phyloP scores from a whole-genome alignment of 192 early-diverging fungal genomes.

The Backusella morwellensis region DNA sequence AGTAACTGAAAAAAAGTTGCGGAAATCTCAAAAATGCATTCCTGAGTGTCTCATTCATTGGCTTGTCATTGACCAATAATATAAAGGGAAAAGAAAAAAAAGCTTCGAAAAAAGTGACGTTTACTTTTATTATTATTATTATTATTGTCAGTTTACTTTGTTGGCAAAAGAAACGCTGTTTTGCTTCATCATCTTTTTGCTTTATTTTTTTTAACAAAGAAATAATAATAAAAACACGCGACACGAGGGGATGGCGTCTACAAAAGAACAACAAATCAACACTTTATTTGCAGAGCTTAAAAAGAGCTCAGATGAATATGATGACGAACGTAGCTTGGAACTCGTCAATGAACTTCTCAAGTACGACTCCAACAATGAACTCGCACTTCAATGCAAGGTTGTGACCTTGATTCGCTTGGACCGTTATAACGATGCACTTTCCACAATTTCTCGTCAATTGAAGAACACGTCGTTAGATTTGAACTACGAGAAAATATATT shows the following conservation, averaged over 20 bases:
- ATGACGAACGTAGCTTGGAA: constrained; percentile 52
- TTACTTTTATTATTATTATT: background rate
- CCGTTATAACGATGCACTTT: constrained; percentile 52
- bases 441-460: constrained; percentile 41
- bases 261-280: constrained; percentile 18
- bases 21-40: background rate
- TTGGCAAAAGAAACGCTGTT: background rate
- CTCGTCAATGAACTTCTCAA: constrained; percentile 52
- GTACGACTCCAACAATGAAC: constrained; percentile 42
- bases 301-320: constrained; percentile 23
- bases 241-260: constrained; percentile 4
- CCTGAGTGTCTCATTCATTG: background rate
- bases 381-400: constrained; percentile 57
- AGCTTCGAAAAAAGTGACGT: background rate
- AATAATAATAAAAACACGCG: background rate
- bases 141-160: too few relatives aligned
- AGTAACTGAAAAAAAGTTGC: too few relatives aligned
- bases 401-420: constrained; percentile 56
- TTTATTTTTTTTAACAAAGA: background rate
- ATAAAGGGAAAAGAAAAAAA: background rate
- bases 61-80: background rate
- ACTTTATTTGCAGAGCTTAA: constrained; percentile 13
- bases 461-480: constrained; percentile 36
- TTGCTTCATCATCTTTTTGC: background rate
- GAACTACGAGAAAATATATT: constrained; percentile 60